Evolutionary conservation across 352 stramenopile genomes (phyloP), one percentile per base, ranked within the genome.

Genomic region (Albugo candida): DNA sequence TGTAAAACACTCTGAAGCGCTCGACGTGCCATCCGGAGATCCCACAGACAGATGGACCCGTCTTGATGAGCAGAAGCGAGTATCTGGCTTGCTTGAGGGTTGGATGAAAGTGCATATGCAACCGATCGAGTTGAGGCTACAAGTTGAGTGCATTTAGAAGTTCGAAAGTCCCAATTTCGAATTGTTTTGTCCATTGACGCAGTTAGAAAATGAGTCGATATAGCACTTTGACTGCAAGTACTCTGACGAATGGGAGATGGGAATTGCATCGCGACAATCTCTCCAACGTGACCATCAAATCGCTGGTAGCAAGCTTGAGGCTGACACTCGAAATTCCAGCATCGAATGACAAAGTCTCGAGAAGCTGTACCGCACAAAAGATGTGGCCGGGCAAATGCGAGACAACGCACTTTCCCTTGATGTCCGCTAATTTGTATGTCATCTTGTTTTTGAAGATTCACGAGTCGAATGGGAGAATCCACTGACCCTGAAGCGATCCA

Each of bases 111-210:
- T 0, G 65, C 51, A 37, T 74, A 79, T 1, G 56, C 60, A 36
- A 65, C 34, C 0, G 70, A 60, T 0, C 49, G 11, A 12, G 53
- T 53, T 20, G 49, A 60, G 10, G 67, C 55, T 13, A 85, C 42
- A 16, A 86, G 52, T 4, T 61, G 65, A 35, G 71, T 61, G 37
- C 73, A 83, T 18, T 67, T 53, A 4, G 56, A 53, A 14, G 55
- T 66, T 2, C 73, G 74, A 2, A 64, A 36, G 50, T 89, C 76
- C 76, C 73, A 86, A n/a, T 85, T 53, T 0, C 76, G 58, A 5
- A 85, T 53, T 0, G 67, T 81, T 20, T 62, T 64, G 48, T 86
- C 71, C 38, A 79, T 59, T 11, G 72, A 59, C 16, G 68, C 47
- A 37, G 59, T 78, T 2, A 78, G 31, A 11, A 74, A 18, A 6